Evolutionary conservation across 345 rosid species (phyloP).

Genomic region (Rhodamnia argentea): DNA sequence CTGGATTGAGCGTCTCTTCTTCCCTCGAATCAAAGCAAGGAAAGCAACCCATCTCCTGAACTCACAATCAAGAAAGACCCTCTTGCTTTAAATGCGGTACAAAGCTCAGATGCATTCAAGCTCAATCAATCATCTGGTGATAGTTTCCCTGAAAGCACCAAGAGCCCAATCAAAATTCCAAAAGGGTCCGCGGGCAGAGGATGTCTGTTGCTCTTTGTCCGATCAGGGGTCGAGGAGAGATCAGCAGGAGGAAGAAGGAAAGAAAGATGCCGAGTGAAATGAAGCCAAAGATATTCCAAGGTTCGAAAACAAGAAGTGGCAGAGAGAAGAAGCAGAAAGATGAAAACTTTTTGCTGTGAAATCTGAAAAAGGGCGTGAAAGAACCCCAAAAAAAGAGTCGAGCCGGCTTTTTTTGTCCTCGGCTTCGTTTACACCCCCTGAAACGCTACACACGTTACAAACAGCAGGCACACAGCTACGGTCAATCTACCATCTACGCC

Average conservation of each 20-base stretch:
- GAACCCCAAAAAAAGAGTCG: neutral
- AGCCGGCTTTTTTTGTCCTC: slow-evolving; percentile 21
- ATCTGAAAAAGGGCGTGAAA: neutral
- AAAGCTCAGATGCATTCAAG: neutral
- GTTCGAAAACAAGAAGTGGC: neutral
- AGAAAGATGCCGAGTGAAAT: neutral
- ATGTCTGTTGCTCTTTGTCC: neutral
- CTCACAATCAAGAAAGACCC: slow-evolving; percentile 8
- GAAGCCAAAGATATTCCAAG: neutral
- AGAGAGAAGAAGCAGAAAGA: neutral
- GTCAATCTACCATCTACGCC: neutral
- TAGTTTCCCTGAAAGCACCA: neutral
- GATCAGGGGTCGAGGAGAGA: neutral
- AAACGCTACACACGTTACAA: neutral
- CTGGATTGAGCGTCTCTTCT: slow-evolving; percentile 58
- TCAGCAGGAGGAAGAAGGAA: neutral
- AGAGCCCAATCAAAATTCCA: neutral
- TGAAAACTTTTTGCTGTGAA: neutral
- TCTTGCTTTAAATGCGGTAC: neutral
- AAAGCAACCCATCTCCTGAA: slow-evolving; percentile 72
- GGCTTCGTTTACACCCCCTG: slow-evolving; percentile 6
- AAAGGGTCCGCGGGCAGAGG: neutral
- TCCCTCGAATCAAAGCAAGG: slow-evolving; percentile 79
- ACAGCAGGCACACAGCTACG: neutral
- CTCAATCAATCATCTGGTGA: neutral